Evolutionary conservation across 176 grass and related monocot genomes (phyloP).

Genomic region (Pharus latifolius): DNA sequence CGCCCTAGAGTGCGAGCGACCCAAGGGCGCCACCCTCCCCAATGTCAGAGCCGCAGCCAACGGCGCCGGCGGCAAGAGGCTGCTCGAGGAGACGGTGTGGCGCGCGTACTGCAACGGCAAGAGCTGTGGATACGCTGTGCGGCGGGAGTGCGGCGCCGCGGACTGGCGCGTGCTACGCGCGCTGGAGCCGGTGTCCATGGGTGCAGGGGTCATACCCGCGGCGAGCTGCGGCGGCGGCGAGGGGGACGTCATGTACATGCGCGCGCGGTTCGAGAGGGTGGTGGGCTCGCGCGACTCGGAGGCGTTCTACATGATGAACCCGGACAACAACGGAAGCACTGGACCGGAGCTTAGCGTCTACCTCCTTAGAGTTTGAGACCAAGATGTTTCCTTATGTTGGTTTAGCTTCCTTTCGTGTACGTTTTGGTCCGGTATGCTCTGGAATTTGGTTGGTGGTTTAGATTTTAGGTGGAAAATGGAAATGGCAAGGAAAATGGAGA

Average conservation of each 20-base stretch:
- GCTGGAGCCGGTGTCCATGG: slow-evolving; percentile 81
- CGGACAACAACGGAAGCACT: slow-evolving; percentile 29
- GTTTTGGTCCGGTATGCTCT: not conserved
- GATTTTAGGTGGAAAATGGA: not conserved
- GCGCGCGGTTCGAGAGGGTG: slow-evolving; percentile 76
- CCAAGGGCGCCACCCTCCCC: slow-evolving; percentile 8
- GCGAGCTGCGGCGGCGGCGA: slow-evolving; percentile 39
- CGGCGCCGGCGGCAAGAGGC: slow-evolving; percentile 1
- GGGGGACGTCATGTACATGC: slow-evolving; percentile 98
- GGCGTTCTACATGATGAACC: slow-evolving; percentile 99
- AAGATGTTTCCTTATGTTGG: not conserved
- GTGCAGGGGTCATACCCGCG: slow-evolving; percentile 73
- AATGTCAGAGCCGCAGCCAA: not conserved
- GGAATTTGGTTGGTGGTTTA: not conserved
- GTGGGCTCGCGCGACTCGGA: slow-evolving; percentile 84
- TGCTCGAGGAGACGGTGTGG: slow-evolving; percentile 76
- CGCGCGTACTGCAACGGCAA: slow-evolving; percentile 82
- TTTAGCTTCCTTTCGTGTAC: not conserved
- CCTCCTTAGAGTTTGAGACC: slow-evolving; percentile 70
- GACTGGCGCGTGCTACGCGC: slow-evolving; percentile 70
- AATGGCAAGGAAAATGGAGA: not conserved
- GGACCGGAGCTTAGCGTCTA: slow-evolving; percentile 89
- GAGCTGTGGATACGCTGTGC: slow-evolving; percentile 73
- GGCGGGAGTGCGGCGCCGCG: slow-evolving; percentile 50
- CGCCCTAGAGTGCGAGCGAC: slow-evolving; percentile 66